A percentile compares a stretch with the other conserved stretches of the same genome.
phyloP scores from a whole-genome alignment of 768 basidiomycete species.

The Russula griseocarnosa region DNA sequence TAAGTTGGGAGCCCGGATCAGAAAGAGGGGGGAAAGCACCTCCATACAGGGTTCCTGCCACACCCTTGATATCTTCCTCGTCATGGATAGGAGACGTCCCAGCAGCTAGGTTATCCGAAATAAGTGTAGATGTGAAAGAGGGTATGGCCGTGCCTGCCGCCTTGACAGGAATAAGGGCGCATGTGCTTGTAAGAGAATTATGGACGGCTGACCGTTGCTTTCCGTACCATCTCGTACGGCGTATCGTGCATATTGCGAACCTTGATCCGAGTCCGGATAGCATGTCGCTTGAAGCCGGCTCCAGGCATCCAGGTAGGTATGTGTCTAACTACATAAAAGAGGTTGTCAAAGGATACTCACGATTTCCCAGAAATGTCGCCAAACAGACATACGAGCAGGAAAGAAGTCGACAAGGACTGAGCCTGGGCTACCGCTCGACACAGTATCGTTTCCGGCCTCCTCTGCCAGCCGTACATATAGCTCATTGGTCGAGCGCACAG shows the following conservation, averaged over 20 bases:
- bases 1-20: neutral
- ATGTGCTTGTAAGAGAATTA: neutral
- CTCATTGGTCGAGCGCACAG: constrained; percentile 34
- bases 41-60: constrained; percentile 27
- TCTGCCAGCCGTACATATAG: constrained; percentile 33
- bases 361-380: neutral
- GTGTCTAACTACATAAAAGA: constrained; percentile 17
- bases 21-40: constrained; percentile 4
- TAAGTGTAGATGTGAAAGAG: constrained; percentile 26
- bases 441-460: constrained; percentile 29
- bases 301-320: constrained; percentile 29
- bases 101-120: constrained; percentile 21
- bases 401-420: constrained; percentile 38
- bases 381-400: constrained; percentile 32
- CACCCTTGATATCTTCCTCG: constrained; percentile 28
- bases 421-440: constrained; percentile 31
- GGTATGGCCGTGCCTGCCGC: constrained; percentile 28
- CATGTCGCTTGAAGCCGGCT: constrained; percentile 29
- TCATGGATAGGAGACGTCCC: constrained; percentile 12
- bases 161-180: constrained; percentile 7
- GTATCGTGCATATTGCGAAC: constrained; percentile 27
- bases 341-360: neutral
- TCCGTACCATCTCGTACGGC: constrained; percentile 28
- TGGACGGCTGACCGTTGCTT: constrained; percentile 16
- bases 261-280: constrained; percentile 25